These are phyloP conservation scores for Choiromyces venosus DNA, from an alignment of 495 filamentous ascomycete species.

Conservation along the genomic window DNA sequence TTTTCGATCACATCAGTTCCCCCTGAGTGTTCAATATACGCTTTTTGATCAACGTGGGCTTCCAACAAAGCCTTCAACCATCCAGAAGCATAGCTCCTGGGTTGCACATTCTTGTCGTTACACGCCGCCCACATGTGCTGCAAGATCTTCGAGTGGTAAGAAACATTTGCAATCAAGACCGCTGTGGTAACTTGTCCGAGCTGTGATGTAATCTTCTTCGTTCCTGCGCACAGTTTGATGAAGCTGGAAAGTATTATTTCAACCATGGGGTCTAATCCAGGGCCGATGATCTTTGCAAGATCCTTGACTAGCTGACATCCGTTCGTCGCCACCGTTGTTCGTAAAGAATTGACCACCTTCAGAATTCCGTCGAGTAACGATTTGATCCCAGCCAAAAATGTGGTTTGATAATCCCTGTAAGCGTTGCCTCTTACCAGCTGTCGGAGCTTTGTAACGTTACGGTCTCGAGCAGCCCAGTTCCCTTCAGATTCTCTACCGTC, in stretches of 20 bases:
- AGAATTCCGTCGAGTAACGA: constrained; percentile 78
- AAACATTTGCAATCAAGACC: constrained; percentile 66
- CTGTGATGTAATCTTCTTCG: constrained; percentile 83
- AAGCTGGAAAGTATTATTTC: constrained; percentile 85
- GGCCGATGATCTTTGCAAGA: constrained; percentile 65
- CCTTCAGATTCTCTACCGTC: constrained; percentile 85
- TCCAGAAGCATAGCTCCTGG: constrained; percentile 67
- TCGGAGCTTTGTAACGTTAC: constrained; percentile 67
- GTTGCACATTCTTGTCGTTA: constrained; percentile 86
- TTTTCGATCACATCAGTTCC: constrained; percentile 78
- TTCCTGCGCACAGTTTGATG: constrained; percentile 76
- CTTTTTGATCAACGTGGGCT: constrained; percentile 72
- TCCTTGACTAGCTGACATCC: constrained; percentile 83
- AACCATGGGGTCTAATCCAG: constrained; percentile 78
- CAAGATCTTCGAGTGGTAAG: constrained; percentile 71
- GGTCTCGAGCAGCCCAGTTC: constrained; percentile 84
- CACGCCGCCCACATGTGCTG: constrained; percentile 73
- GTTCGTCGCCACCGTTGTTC: constrained; percentile 82
- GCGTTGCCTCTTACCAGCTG: constrained; percentile 78
- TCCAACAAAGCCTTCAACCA: constrained; percentile 80
- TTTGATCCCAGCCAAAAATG: constrained; percentile 65
- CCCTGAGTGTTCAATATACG: constrained; percentile 73
- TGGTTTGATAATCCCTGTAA: constrained; percentile 64
- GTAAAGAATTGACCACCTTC: constrained; percentile 75
- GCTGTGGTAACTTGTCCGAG: constrained; percentile 72